Conservation (phyloP, 2,329 filamentous ascomycete species). For the Macrophomina tecta region DNA sequence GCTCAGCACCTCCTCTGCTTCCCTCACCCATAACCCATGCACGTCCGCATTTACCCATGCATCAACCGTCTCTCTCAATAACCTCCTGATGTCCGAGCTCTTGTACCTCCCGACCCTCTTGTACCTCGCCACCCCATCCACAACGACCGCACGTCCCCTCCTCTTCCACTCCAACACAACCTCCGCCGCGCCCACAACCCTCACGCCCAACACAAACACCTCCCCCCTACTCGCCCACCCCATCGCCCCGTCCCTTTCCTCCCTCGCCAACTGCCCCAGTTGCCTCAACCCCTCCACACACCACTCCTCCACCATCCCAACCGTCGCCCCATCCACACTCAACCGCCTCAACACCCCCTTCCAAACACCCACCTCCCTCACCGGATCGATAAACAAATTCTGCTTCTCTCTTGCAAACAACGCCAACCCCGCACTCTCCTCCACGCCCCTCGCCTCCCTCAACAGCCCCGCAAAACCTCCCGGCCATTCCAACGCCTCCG, state of each 20-base stretch:
- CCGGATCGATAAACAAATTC: conserved; percentile 89
- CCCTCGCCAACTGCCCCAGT: conserved; percentile 17
- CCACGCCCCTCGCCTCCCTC: conserved; percentile 47
- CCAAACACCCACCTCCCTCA: conserved; percentile 65
- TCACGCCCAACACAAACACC: conserved; percentile 66
- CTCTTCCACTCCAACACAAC: conserved; percentile 36
- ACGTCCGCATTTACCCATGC: conserved; percentile 34
- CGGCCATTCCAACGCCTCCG: conserved; percentile 32
- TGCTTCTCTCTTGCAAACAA: conserved; percentile 91
- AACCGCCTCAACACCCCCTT: background rate
- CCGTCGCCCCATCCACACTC: background rate
- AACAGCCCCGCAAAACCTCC: conserved; percentile 34
- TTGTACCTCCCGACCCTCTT: conserved; percentile 31
- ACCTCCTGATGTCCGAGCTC: conserved; percentile 35
- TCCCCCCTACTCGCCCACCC: conserved; percentile 75
- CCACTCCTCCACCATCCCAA: background rate
- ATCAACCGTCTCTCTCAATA: conserved; percentile 38
- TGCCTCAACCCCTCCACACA: background rate
- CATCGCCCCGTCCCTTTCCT: conserved; percentile 65
- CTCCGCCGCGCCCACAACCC: conserved; percentile 51
- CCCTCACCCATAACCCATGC: conserved; percentile 47
- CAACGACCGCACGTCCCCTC: background rate
- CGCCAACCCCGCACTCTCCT: conserved; percentile 55
- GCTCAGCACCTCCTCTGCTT: conserved; percentile 41
- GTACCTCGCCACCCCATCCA: conserved; percentile 30